Evolutionary conservation across 2,329 filamentous ascomycete species (phyloP).

Genomic region (Xylogone sp.): DNA sequence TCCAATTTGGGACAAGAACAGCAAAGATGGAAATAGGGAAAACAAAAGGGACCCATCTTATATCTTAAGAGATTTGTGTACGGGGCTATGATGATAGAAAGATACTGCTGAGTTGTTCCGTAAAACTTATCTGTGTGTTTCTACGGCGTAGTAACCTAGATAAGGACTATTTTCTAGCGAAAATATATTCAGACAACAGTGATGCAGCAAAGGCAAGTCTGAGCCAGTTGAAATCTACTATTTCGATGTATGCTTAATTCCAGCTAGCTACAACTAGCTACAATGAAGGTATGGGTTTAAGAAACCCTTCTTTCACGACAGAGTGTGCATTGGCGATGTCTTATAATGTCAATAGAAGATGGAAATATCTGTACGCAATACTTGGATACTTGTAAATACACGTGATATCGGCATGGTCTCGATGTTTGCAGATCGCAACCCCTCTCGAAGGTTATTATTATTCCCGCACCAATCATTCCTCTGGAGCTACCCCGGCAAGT

Average conservation of each 20-base stretch:
- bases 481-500: background rate
- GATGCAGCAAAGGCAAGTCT: conserved; percentile 59
- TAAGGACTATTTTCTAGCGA: conserved; percentile 19
- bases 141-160: conserved; percentile 32
- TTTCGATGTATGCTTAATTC: no score
- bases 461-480: background rate
- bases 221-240: conserved; percentile 37
- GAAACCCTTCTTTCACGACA: no score
- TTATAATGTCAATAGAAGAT: no score
- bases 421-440: background rate
- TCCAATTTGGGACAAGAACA: conserved; percentile 78
- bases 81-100: conserved; percentile 64
- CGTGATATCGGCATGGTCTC: background rate
- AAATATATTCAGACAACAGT: conserved; percentile 18
- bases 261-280: no score
- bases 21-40: conserved; percentile 75
- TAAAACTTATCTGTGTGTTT: conserved; percentile 44
- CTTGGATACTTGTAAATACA: no score
- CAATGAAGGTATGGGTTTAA: no score
- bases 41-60: conserved; percentile 64
- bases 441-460: background rate
- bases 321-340: no score
- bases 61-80: conserved; percentile 37
- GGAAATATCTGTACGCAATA: no score
- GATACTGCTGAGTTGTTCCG: conserved; percentile 68